Evolutionary conservation across 2,329 filamentous ascomycete genomes (phyloP), one percentile per base, ranked within the genome.

Genomic region (Alternaria longipes): DNA sequence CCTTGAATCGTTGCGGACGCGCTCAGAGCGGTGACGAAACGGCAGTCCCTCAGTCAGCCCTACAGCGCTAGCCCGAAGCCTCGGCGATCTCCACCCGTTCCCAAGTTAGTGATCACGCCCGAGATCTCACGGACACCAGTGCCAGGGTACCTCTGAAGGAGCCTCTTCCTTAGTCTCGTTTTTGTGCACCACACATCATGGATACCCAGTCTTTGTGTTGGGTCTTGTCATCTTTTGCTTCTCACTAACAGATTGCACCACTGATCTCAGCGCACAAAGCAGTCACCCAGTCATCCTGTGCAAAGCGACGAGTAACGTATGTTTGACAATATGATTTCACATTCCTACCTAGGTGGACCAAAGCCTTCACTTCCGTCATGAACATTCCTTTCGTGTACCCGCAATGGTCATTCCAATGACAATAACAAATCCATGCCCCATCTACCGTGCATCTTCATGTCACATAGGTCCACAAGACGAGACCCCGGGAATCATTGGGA

Each of bases 11-110:
- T 60, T 54, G 67, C 59, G 52, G 66, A 69, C 62, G 63, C 62
- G 60, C 52, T 65, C 64, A 63, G 62, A 63, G 67, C 66, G 64
- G 66, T 72, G 63, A 72, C 68, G 68, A 72, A 64, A 59, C 46
- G 20, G 45, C 26, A 26, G 41, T 50, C 53, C 54, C 44, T 45
- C 54, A 50, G 42, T 67, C 70, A 71, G 68, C 70, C 70, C 56
- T 71, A 62, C 18, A 49, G 42, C 20, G 40, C 70, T 72, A 71
- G 54, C 8, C 18, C 16, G n/a, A 41, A 47, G 54, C 56, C 57
- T 34, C 47, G 49, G 54, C 66, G 60, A 38, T n/a, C 24, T 24
- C 56, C 41, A 46, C 34, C 44, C 51, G 46, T 50, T 50, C 32
- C 32, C 46, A n/a, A 22, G 22, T 34, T 36, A 20, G 54, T 24